Evolutionary conservation across 2,329 filamentous ascomycete genomes (phyloP), one percentile per base, ranked within the genome.

Genomic region (Simplicillium sp.): DNA sequence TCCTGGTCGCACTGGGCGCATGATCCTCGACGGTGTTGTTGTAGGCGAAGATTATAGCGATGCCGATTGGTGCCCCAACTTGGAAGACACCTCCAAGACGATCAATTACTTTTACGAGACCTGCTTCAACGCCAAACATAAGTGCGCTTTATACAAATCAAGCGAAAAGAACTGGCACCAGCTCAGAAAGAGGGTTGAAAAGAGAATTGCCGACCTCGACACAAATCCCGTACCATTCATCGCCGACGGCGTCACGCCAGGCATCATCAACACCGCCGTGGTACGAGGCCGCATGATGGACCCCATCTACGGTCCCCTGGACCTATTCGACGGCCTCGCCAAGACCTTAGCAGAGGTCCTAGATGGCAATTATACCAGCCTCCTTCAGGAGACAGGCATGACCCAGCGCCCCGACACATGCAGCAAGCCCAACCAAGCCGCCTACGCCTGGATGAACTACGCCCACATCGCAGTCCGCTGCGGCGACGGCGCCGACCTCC

Each of bases 11-110:
- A 49, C 67, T 2, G 59, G 54, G 1, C 55, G 63, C 18, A 54
- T 68, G 44, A 54, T 67, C 3, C 46, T 63, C 3, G 60, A 62
- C 17, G 59, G 53, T 5, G 50, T 62, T 13, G 51, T 51, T 8
- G 54, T 62, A 31, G 42, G 47, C 1, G 46, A 60, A 15, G 59
- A 63, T 39, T 59, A 58, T 13, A 39, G 36, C 4, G 50, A 44
- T 1, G 57, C n/a, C 9, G 29, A 31, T 31, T 31, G 29, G 29
- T 31, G 9, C 9, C n/a, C 9, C 11, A 61, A 57, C 47, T 50
- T 62, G 4, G 41, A 48, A 38, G 60, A 65, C 40, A 55, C 59
- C 0, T 51, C 61, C 9, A 44, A 51, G 3, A 45, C 57, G 13
- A 42, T 58, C 14, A 46, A 50, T 9, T 44, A 49, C 12, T 55